Evolutionary conservation across 2,329 filamentous ascomycete species (phyloP).

Genomic region (Diaporthe destruens): DNA sequence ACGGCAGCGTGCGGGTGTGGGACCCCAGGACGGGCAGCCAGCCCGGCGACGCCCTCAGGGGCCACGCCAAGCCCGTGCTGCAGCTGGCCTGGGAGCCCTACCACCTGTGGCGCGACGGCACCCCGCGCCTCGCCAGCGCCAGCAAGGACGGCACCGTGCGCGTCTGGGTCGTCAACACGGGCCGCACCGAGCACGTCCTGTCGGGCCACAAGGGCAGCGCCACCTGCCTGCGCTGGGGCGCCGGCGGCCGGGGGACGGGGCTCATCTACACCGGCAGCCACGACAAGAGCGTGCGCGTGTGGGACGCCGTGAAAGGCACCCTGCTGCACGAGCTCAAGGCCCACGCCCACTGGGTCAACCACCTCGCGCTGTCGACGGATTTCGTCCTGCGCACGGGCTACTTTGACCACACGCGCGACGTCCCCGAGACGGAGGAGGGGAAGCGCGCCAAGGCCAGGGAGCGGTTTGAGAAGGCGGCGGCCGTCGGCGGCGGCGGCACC

Average conservation of each 20-base stretch:
- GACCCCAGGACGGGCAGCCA: conserved; percentile 84
- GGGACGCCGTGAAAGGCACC: conserved; percentile 84
- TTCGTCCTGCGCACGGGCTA: conserved; percentile 88
- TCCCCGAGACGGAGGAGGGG: conserved; percentile 76
- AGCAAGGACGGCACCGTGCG: conserved; percentile 91
- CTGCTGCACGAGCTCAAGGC: conserved; percentile 82
- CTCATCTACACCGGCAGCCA: conserved; percentile 87
- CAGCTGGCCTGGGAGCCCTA: conserved; percentile 94
- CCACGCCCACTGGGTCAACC: conserved; percentile 96
- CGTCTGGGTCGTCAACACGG: conserved; percentile 86
- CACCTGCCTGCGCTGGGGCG: conserved; percentile 91
- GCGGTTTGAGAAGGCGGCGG: conserved; percentile 88
- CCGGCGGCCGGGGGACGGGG: conserved; percentile 71
- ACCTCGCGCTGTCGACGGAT: conserved; percentile 92
- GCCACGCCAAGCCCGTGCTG: conserved; percentile 91
- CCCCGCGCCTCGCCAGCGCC: conserved; percentile 84
- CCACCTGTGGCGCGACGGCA: conserved; percentile 81
- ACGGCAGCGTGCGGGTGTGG: conserved; percentile 92
- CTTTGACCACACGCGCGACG: conserved; percentile 81
- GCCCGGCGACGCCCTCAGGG: conserved; percentile 79
- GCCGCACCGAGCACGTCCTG: conserved; percentile 83
- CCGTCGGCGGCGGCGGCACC: conserved; percentile 69
- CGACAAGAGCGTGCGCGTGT: conserved; percentile 93
- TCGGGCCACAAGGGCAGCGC: conserved; percentile 91
- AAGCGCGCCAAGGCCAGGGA: conserved; percentile 81